Percentiles rank a stretch among this genome's conserved stretches.
Conservation (phyloP, 2,329 filamentous ascomycete species). For the Exophiala viscosa region DNA sequence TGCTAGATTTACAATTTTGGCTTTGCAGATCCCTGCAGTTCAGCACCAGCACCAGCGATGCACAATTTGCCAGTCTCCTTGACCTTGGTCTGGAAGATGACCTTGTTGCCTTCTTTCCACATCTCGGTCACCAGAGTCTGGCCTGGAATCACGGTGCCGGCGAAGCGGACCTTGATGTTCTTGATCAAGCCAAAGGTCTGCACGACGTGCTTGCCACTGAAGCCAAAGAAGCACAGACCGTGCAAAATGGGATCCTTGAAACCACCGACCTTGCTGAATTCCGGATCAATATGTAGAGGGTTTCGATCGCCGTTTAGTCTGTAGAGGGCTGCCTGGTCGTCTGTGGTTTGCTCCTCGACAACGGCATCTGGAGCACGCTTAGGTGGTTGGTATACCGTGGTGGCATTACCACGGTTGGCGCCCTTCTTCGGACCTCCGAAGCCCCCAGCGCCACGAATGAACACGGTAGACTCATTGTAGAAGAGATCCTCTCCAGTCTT, state of each 20-base stretch:
- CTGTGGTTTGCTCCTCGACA: constrained; percentile 78
- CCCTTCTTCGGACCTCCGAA: constrained; percentile 82
- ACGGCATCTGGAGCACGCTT: constrained; percentile 73
- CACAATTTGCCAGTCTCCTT: constrained; percentile 89
- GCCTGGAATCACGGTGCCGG: constrained; percentile 69
- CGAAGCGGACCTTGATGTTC: constrained; percentile 90
- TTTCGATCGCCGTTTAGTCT: constrained; percentile 92
- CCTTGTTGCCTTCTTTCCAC: constrained; percentile 79
- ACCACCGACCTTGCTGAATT: constrained; percentile 89
- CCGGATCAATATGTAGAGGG: constrained; percentile 91
- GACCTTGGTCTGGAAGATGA: constrained; percentile 82
- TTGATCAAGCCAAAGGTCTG: constrained; percentile 61
- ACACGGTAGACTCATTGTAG: constrained; percentile 94
- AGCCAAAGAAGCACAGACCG: constrained; percentile 80
- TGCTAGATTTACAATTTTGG: constrained; percentile 3
- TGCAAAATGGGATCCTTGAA: constrained; percentile 94
- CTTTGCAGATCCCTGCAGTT: constrained; percentile 47
- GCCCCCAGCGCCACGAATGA: constrained; percentile 85
- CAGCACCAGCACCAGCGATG: constrained; percentile 74
- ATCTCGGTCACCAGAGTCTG: constrained; percentile 88
- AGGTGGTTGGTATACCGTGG: constrained; percentile 74
- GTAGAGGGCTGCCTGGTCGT: constrained; percentile 92
- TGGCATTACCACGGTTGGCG: constrained; percentile 72
- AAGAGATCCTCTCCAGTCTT: constrained; percentile 85
- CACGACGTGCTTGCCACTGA: constrained; percentile 1